A percentile compares a stretch with the other conserved stretches of the same genome.
Conservation (phyloP, 2,329 filamentous ascomycete genomes). For the Elsinoe ampelina region DNA sequence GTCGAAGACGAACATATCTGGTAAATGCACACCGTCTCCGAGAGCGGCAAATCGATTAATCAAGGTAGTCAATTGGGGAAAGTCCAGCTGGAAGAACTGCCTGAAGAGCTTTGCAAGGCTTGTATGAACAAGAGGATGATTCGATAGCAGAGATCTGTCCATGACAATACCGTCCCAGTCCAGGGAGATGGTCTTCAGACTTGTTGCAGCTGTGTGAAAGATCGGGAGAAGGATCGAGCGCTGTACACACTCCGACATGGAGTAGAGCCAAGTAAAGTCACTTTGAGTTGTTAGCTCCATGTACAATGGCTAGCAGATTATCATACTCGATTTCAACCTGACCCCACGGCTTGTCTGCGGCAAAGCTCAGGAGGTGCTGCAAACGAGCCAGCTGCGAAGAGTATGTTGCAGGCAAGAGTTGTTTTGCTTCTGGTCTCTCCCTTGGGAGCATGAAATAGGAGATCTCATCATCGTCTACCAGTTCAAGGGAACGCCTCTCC, state of each 20-base stretch:
- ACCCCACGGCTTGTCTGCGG: neutral
- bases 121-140: neutral
- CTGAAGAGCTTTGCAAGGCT: neutral
- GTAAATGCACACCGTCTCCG: neutral
- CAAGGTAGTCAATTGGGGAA: neutral
- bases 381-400: neutral
- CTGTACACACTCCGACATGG: neutral
- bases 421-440: neutral
- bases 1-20: neutral
- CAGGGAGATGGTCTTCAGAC: neutral
- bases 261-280: neutral
- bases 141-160: neutral
- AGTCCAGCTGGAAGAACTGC: neutral
- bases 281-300: neutral
- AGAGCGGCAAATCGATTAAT: neutral
- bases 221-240: neutral
- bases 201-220: neutral
- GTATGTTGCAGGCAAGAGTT: neutral
- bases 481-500: constrained; percentile 1
- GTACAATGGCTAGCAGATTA: too few relatives aligned
- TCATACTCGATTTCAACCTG: neutral
- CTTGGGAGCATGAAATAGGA: neutral
- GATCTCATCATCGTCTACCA: constrained; percentile 3
- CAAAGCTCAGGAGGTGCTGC: neutral
- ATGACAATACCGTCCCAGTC: constrained; percentile 3